Conservation (phyloP, 140 eudicot species). For the Stevia rebaudiana region DNA sequence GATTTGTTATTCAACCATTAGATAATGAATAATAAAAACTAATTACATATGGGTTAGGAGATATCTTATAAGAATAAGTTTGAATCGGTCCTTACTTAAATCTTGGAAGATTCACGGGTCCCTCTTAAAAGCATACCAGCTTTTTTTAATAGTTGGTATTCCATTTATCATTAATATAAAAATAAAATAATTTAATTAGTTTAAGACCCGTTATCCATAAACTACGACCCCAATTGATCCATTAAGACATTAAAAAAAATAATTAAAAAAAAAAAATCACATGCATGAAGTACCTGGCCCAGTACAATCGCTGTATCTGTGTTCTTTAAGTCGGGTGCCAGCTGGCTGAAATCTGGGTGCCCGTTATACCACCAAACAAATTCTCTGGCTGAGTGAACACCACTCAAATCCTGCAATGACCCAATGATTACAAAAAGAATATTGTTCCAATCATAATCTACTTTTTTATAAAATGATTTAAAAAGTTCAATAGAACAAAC, state of each 20-base stretch:
- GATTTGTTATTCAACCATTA: background rate
- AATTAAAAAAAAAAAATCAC: background rate
- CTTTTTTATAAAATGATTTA: background rate
- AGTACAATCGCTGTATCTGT: constrained; percentile 89
- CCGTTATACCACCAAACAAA: constrained; percentile 99
- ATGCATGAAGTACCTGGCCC: constrained; percentile 63
- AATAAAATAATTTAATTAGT: no score
- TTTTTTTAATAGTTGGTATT: background rate
- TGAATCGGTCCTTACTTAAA: no score
- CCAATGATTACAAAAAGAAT: constrained; percentile 7
- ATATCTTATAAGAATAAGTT: no score
- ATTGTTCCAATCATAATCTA: background rate
- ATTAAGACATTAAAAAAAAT: background rate
- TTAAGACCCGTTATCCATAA: background rate
- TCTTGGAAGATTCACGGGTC: no score
- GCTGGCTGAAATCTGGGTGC: constrained; percentile 72
- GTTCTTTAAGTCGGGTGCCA: constrained; percentile 63
- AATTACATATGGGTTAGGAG: no score
- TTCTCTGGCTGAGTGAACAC: constrained; percentile 87
- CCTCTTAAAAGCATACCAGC: no score
- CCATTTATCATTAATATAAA: background rate
- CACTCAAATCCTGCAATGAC: constrained; percentile 53
- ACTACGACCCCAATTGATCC: background rate
- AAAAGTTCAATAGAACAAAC: background rate
- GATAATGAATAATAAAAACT: no score